Base-by-base conservation (phyloP, 306 rosid genomes). In the Prunus padus region DNA sequence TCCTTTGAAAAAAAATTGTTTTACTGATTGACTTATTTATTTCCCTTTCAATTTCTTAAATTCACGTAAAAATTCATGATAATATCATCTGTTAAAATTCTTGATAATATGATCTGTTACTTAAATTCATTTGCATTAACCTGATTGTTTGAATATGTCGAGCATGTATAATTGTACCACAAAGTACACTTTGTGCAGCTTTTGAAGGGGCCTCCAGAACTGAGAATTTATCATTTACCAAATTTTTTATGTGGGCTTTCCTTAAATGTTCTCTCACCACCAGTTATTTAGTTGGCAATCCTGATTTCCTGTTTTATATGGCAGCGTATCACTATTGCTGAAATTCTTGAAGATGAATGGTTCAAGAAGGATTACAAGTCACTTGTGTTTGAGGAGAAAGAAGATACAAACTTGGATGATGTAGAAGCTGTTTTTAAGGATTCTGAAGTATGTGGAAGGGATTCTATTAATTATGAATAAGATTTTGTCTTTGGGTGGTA, bases 371-470 rank as follows among this genome's bases (percentile, higher is more conserved):
- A 83, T 66, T 90, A 85, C 69, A 92, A 86, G 80, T 90, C 97
- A 77, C 91, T 95, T 3, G 80, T 87, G 65, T 95, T 95, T n/a
- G 91, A 89, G 78, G 99, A 92, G 91, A 88, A 73, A 30, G 89
- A 85, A 74, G 88, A 87, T 56, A 86, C 90, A 73, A 95, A 88
- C 86, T 89, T 92, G 37, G 99, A 95, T 50, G 99, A 95, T 68
- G 91, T 95, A 15, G 99, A 95, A 85, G 99, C 99, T 42, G 99
- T 92, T 82, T 92, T 95, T 60, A 89, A 90, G 80, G 99, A 95
- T 86, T 90, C 88, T 25, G 97, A 89, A 84, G 99, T 95, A 90
- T 67, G 97, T 82, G 66, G 52, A 83, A 63, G 72, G 18, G 50
- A n/a, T 50, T 50, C 15, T 54, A 3, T 64, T 61, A 25, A 46